Evolutionary conservation across 768 basidiomycete species (phyloP).

Genomic region (Leccinum ochraceum): DNA sequence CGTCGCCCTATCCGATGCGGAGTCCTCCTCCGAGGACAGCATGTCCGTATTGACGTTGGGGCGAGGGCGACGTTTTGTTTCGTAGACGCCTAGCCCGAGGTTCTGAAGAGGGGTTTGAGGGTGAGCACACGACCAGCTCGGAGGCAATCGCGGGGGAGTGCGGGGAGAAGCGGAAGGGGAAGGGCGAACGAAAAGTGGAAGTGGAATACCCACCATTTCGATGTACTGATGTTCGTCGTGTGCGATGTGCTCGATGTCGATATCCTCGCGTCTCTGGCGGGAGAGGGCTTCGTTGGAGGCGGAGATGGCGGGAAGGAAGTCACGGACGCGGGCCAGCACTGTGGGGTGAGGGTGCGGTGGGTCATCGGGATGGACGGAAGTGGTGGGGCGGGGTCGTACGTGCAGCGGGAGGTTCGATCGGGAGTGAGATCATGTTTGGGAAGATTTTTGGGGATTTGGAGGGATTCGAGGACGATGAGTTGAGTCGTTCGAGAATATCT

Average conservation of each 20-base stretch:
- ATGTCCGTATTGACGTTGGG: conserved; percentile 16
- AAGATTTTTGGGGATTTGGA: conserved; percentile 36
- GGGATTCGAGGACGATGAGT: conserved; percentile 22
- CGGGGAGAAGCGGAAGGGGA: neutral
- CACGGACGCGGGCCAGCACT: conserved; percentile 68
- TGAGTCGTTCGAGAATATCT: conserved; percentile 42
- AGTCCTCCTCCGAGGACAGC: conserved; percentile 12
- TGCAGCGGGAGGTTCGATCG: conserved; percentile 47
- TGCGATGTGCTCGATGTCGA: conserved; percentile 70
- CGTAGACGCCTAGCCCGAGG: conserved; percentile 65
- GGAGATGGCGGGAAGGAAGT: conserved; percentile 66
- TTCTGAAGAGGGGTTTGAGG: conserved; percentile 41
- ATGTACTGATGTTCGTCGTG: conserved; percentile 54
- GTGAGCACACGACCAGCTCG: neutral
- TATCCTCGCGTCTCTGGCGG: conserved; percentile 50
- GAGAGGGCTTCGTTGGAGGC: conserved; percentile 61
- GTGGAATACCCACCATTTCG: conserved; percentile 53
- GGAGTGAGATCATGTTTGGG: conserved; percentile 24
- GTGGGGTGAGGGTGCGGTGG: neutral
- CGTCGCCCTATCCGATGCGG: neutral
- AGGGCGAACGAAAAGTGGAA: neutral
- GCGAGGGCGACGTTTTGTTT: conserved; percentile 33
- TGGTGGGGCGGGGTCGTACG: conserved; percentile 38
- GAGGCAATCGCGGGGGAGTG: neutral
- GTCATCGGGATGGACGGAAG: conserved; percentile 5